phyloP scores from a whole-genome alignment of 2,329 filamentous ascomycete species.

The Hypoxylon rubiginosum region DNA sequence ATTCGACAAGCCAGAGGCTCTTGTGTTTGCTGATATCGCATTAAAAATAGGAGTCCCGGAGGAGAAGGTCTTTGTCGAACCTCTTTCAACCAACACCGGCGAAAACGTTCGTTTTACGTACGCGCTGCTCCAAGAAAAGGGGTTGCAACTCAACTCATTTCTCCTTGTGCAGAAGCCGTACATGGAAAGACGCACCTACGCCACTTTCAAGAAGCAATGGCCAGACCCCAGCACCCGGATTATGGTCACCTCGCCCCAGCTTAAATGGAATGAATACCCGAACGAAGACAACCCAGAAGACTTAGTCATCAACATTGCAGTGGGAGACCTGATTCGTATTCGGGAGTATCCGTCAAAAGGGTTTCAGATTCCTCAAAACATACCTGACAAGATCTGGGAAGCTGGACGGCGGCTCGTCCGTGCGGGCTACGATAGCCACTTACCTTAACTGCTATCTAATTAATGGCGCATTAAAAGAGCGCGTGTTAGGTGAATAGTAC shows the following conservation, averaged over 20 bases:
- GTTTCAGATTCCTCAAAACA: slow-evolving; percentile 60
- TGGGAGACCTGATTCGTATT: slow-evolving; percentile 61
- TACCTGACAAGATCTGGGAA: slow-evolving; percentile 58
- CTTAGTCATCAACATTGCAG: slow-evolving; percentile 60
- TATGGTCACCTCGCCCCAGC: slow-evolving; percentile 57
- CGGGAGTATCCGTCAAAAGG: slow-evolving; percentile 58
- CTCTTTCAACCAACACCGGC: slow-evolving; percentile 59
- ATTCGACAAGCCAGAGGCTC: slow-evolving; percentile 59
- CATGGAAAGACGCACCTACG: slow-evolving; percentile 62
- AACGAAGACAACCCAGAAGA: slow-evolving; percentile 58
- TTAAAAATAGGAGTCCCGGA: slow-evolving; percentile 56
- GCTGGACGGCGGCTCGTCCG: slow-evolving; percentile 57
- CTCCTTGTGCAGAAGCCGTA: slow-evolving; percentile 64
- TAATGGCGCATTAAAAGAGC: no score
- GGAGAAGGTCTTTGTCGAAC: slow-evolving; percentile 57
- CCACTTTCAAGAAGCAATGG: slow-evolving; percentile 63
- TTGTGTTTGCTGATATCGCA: slow-evolving; percentile 59
- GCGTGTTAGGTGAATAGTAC: no score
- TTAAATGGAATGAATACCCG: slow-evolving; percentile 58
- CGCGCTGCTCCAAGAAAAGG: slow-evolving; percentile 50
- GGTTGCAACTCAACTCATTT: slow-evolving; percentile 51
- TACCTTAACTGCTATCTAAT: slow-evolving; percentile 48
- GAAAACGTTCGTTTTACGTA: slow-evolving; percentile 63
- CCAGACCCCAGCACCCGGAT: slow-evolving; percentile 53
- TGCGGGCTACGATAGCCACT: slow-evolving; percentile 56